phyloP scores from a whole-genome alignment of 192 early-diverging fungal genomes.

The Phlyctochytrium planicorne region DNA sequence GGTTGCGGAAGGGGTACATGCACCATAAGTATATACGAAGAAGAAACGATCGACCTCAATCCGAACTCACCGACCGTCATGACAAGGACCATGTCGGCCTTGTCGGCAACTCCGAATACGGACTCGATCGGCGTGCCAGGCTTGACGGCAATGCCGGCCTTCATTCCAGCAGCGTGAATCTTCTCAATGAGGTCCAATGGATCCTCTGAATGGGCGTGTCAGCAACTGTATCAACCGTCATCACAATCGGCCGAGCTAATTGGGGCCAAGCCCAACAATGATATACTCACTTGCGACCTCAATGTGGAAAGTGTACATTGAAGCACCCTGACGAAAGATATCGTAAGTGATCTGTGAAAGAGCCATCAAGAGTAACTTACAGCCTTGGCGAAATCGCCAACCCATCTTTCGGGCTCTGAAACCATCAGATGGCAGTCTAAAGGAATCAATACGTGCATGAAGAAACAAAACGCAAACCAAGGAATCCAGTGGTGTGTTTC shows the following conservation, averaged over 20 bases:
- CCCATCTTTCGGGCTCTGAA: constrained; percentile 78
- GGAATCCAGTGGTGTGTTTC: constrained; percentile 85
- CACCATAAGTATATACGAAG: background rate
- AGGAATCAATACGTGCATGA: background rate
- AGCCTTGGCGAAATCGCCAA: constrained; percentile 89
- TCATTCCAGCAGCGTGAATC: constrained; percentile 84
- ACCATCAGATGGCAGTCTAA: constrained; percentile 81
- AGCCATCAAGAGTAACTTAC: background rate
- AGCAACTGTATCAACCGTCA: background rate
- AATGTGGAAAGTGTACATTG: constrained; percentile 88
- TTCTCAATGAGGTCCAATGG: constrained; percentile 72
- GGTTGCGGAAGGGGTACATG: background rate
- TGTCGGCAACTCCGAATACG: constrained; percentile 35
- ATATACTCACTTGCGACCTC: constrained; percentile 69
- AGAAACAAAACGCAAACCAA: constrained; percentile 68
- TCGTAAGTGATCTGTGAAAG: background rate
- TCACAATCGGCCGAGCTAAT: background rate
- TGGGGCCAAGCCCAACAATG: background rate
- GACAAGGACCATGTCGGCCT: constrained; percentile 85
- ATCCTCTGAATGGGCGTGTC: constrained; percentile 38
- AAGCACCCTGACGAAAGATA: constrained; percentile 61
- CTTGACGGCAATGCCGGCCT: constrained; percentile 89
- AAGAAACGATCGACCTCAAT: background rate
- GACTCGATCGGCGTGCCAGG: constrained; percentile 71
- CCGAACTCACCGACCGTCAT: constrained; percentile 77